phyloP scores from a whole-genome alignment of 805 yeast genomes.

The Ascoidea rubescens region DNA sequence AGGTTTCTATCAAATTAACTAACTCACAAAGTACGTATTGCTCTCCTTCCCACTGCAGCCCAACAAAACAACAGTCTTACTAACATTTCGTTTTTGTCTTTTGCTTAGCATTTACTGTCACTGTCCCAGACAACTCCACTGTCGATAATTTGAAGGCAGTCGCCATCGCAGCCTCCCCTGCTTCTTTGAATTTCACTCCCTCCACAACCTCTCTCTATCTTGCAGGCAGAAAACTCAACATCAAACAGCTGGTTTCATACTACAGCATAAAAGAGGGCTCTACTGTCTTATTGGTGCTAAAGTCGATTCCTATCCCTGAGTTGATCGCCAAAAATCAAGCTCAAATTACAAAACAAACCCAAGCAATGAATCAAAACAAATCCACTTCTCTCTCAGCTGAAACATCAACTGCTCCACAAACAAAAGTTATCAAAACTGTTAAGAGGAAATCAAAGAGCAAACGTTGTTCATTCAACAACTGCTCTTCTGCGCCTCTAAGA shows the following conservation, averaged over 20 bases:
- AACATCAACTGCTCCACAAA: background rate
- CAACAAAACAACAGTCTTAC: conserved; percentile 5
- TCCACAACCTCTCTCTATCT: conserved; percentile 6
- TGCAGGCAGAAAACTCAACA: conserved; percentile 7
- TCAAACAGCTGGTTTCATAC: conserved; percentile 6
- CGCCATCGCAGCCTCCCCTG: conserved; percentile 26
- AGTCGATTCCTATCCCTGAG: conserved; percentile 5
- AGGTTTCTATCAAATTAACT: background rate
- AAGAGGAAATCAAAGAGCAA: conserved; percentile 20
- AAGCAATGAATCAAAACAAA: background rate
- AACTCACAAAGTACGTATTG: background rate
- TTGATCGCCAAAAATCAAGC: background rate
- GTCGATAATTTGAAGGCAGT: conserved; percentile 35
- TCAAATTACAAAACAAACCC: conserved; percentile 1
- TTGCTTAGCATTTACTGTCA: conserved; percentile 23
- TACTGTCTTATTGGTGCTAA: conserved; percentile 6
- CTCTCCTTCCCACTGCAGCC: background rate
- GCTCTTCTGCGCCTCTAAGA: conserved; percentile 49
- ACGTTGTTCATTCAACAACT: conserved; percentile 37
- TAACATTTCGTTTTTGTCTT: background rate
- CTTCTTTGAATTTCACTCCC: conserved; percentile 5
- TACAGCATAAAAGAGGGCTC: conserved; percentile 6
- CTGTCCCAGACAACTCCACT: conserved; percentile 37
- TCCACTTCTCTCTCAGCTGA: background rate
- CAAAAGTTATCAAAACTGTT: background rate